A percentile compares a stretch with the other conserved stretches of the same genome.
Evolutionary conservation across 192 early-diverging fungal genomes (phyloP).

Genomic region (Physocladia obscura): DNA sequence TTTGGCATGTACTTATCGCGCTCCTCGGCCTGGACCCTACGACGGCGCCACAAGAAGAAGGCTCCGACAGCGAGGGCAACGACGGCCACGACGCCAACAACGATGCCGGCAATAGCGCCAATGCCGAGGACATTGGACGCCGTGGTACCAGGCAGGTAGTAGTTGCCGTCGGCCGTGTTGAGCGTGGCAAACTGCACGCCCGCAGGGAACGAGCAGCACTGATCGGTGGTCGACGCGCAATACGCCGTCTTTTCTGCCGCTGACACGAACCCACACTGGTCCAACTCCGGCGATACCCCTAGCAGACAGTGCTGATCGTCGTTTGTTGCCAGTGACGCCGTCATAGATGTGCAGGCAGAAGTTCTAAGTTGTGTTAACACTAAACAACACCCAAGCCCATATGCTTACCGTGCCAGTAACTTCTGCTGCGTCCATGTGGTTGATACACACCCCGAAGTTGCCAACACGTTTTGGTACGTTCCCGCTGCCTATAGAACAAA

Average conservation of each 20-base stretch:
- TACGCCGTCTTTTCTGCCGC: neutral
- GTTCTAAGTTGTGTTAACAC: neutral
- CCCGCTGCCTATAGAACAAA: neutral
- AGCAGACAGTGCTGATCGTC: neutral
- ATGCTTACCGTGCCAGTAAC: neutral
- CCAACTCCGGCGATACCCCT: neutral
- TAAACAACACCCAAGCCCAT: neutral
- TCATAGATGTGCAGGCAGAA: neutral
- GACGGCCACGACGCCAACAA: neutral
- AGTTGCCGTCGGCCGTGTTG: neutral
- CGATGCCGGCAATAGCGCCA: neutral
- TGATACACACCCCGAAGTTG: neutral
- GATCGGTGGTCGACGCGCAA: neutral
- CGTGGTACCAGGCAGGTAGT: neutral
- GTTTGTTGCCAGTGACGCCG: neutral
- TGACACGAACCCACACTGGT: neutral
- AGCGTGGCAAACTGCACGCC: constrained; percentile 1
- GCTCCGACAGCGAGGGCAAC: neutral
- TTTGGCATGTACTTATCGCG: too few relatives aligned
- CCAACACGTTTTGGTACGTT: neutral
- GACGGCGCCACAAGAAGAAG: neutral
- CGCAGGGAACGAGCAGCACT: constrained; percentile 4
- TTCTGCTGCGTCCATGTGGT: neutral
- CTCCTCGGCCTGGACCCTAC: neutral
- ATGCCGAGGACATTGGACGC: neutral